Evolutionary conservation across 2,329 filamentous ascomycete genomes (phyloP), one percentile per base, ranked within the genome.

Genomic region (Mycocentrospora acerina): DNA sequence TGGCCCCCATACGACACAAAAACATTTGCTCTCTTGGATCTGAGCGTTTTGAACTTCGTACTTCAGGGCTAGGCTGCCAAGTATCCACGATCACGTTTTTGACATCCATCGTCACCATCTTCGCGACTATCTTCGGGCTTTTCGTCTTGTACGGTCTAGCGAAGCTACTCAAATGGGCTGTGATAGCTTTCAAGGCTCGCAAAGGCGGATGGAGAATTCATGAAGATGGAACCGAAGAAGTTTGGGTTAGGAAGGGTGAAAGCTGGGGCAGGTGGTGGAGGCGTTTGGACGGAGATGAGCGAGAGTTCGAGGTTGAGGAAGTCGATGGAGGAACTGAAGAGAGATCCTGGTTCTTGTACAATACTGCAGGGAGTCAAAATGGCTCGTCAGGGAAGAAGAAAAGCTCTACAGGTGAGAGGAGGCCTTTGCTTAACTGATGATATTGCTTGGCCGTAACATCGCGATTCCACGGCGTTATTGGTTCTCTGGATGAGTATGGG

Each of bases 21-120:
- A 54, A 48, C 29, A 61, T 64, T 27, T 66, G 67, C 37, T 70
- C 64, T 7, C 46, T 67, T 7, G 53, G 53, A 2, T 53, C 65
- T 2, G 72, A 74, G 52, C 64, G 71, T 33, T 75, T 69, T 40
- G 72, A 75, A 43, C 58, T 75, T 6, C 64, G 72, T 3, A 74
- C 71, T 8, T 54, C 57, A 13, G 60, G 69, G 5, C 51, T 74
- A 1, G 72, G 72, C 14, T 75, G 72, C 44, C 64, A 68, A 35
- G 71, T 71, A 32, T 74, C 71, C 0, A 74, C 71, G 6, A 70
- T 69, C 7, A 74, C 71, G 0, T 64, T 73, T 17, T 53, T 75
- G 24, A 70, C 69, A 25, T 60, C 70, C 4, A 48, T 73, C 13
- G 60, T 71, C 7, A 71, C 72, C 2, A 64, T 74, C 29, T 60